phyloP scores from a whole-genome alignment of 2,329 filamentous ascomycete species.

The Aspergillus latus region DNA sequence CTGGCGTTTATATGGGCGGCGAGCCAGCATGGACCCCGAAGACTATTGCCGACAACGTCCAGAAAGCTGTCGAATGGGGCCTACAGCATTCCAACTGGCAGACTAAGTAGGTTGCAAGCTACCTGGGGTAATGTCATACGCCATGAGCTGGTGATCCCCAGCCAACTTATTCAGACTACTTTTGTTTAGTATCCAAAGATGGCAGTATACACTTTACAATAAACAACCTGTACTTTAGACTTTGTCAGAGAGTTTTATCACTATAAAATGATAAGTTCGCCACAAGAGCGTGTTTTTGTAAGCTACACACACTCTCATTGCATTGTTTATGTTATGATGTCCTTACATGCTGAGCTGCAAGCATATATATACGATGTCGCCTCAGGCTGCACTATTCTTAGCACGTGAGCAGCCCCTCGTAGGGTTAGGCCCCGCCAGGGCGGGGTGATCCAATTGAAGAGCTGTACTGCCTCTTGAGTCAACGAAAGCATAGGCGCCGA shows the following conservation, averaged over 20 bases:
- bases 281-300: background rate
- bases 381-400: slow-evolving; percentile 4
- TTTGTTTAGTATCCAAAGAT: background rate
- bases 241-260: background rate
- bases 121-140: background rate
- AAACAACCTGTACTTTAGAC: background rate
- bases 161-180: background rate
- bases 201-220: background rate
- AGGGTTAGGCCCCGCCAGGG: slow-evolving; percentile 37
- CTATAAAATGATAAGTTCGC: background rate
- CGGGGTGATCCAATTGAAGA: slow-evolving; percentile 34
- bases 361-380: background rate
- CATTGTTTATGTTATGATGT: too few species aligned
- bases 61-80: slow-evolving; percentile 74
- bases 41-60: slow-evolving; percentile 70
- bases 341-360: background rate
- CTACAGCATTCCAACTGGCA: slow-evolving; percentile 55
- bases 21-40: slow-evolving; percentile 63
- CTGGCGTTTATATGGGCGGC: slow-evolving; percentile 68
- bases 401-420: slow-evolving; percentile 27
- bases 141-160: background rate
- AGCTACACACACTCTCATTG: too few species aligned
- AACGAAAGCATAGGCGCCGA: slow-evolving; percentile 3
- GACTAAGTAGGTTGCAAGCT: background rate
- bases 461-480: slow-evolving; percentile 8